Evolutionary conservation across 1,139 yeast genomes (phyloP).

Genomic region (Nadsonia starkeyi-henricii): DNA sequence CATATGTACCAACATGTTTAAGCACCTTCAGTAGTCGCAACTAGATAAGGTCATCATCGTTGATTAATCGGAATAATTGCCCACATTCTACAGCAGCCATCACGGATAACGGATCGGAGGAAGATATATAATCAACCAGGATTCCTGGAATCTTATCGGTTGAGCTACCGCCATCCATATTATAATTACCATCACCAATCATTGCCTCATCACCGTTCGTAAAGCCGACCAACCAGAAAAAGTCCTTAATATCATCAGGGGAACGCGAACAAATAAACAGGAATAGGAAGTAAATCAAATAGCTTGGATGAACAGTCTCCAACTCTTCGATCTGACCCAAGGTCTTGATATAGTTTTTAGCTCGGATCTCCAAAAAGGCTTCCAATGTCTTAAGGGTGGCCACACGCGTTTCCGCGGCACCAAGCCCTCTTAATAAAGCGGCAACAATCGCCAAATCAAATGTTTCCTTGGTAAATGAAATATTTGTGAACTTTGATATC

Average conservation of each 20-base stretch:
- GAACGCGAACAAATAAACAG: conserved; percentile 39
- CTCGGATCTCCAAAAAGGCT: conserved; percentile 35
- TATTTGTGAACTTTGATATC: conserved; percentile 31
- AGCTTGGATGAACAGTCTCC: conserved; percentile 13
- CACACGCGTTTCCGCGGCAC: conserved; percentile 46
- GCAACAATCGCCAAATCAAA: conserved; percentile 44
- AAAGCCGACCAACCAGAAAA: conserved; percentile 35
- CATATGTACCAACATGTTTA: conserved; percentile 28
- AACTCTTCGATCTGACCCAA: conserved; percentile 5
- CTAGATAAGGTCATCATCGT: conserved; percentile 39
- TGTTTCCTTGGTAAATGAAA: conserved; percentile 30
- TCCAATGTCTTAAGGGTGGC: conserved; percentile 40
- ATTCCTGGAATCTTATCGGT: conserved; percentile 13
- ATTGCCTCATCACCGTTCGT: conserved; percentile 20
- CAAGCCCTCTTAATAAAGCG: conserved; percentile 47
- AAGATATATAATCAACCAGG: conserved; percentile 36
- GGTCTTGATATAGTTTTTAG: conserved; percentile 19
- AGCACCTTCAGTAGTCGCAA: conserved; percentile 40
- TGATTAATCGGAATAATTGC: conserved; percentile 34
- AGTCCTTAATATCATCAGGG: conserved; percentile 33
- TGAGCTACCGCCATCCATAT: conserved; percentile 33
- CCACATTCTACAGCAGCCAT: conserved; percentile 41
- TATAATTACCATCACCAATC: neutral
- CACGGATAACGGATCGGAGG: conserved; percentile 28
- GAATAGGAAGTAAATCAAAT: conserved; percentile 37